Conservation (phyloP, 2,329 filamentous ascomycete species). For the Fusarium piperis region DNA sequence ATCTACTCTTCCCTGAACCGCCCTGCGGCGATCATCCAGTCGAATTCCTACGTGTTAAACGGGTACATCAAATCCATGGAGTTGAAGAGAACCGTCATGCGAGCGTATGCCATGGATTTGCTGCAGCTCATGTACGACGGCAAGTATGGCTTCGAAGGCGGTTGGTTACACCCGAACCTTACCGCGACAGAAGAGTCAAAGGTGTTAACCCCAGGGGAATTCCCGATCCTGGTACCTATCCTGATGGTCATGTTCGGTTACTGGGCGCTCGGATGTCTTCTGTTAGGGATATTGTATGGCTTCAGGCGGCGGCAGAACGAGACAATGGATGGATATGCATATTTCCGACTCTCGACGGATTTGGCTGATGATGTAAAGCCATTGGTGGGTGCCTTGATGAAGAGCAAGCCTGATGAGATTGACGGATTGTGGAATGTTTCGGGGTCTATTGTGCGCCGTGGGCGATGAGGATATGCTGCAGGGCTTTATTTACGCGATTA, state of each 20-base stretch:
- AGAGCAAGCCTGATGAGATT: not conserved
- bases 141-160: not conserved
- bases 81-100: not conserved
- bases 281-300: not conserved
- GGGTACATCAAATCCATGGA: not conserved
- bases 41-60: not conserved
- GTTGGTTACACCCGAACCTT: not conserved
- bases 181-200: not conserved
- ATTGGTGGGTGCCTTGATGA: not conserved
- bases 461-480: not conserved
- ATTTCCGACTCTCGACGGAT: not conserved
- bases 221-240: not conserved
- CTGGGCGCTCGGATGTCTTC: not conserved
- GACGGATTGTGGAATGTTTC: not conserved
- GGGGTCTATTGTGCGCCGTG: not conserved
- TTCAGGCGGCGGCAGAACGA: not conserved
- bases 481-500: no score
- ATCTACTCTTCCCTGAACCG: not conserved
- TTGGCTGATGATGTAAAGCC: not conserved
- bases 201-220: not conserved
- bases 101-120: not conserved
- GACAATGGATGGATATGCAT: not conserved
- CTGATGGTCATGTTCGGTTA: not conserved
- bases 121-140: not conserved
- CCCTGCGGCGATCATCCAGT: not conserved